Conservation (phyloP, 768 basidiomycete species). For the Lanmaoa pseudosensibilis region DNA sequence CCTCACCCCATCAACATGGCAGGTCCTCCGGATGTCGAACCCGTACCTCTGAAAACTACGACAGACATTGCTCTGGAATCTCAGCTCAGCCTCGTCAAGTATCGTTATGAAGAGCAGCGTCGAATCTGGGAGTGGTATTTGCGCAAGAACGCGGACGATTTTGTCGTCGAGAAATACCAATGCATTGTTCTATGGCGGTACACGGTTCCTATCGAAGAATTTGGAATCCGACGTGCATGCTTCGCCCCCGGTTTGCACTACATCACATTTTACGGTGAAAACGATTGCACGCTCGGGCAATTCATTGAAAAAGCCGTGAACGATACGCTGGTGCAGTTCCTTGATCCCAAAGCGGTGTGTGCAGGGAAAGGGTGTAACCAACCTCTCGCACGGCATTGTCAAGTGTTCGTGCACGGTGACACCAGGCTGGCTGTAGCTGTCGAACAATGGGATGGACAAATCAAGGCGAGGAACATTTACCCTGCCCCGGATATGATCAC, state of each 20-base stretch:
- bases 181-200: slow-evolving; percentile 79
- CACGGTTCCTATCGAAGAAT: slow-evolving; percentile 71
- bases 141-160: slow-evolving; percentile 80
- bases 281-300: slow-evolving; percentile 90
- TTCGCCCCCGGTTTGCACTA: slow-evolving; percentile 72
- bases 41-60: slow-evolving; percentile 52
- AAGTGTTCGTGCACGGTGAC: slow-evolving; percentile 88
- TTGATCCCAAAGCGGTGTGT: slow-evolving; percentile 77
- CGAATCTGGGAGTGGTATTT: slow-evolving; percentile 96
- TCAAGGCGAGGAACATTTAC: slow-evolving; percentile 54
- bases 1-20: slow-evolving; percentile 31
- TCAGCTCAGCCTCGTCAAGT: slow-evolving; percentile 64
- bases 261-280: slow-evolving; percentile 88
- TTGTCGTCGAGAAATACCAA: slow-evolving; percentile 92
- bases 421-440: slow-evolving; percentile 80
- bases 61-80: slow-evolving; percentile 78
- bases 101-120: slow-evolving; percentile 83
- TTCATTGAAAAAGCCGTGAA: slow-evolving; percentile 82
- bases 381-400: slow-evolving; percentile 79
- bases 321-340: slow-evolving; percentile 65
- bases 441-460: slow-evolving; percentile 85
- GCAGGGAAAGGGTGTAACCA: slow-evolving; percentile 83
- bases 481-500: slow-evolving; percentile 77
- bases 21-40: slow-evolving; percentile 37
- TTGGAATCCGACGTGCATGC: slow-evolving; percentile 69